These are phyloP conservation scores for Boletus pseudopeckii DNA, from an alignment of 768 basidiomycete genomes.

Conservation along the genomic window DNA sequence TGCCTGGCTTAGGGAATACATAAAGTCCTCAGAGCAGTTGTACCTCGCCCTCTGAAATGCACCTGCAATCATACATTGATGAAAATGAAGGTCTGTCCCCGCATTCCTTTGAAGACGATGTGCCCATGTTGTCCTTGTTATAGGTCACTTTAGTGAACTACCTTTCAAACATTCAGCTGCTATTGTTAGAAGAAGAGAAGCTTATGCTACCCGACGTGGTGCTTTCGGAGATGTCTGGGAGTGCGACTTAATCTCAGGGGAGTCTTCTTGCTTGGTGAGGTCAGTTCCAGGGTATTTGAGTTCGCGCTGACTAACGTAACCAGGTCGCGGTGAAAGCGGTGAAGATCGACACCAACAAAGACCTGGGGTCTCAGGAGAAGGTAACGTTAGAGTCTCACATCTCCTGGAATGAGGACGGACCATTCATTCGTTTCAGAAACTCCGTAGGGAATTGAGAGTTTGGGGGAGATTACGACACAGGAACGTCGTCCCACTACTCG, in stretches of 20 bases:
- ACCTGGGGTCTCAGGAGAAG: slow-evolving; percentile 6
- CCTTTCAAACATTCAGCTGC: slow-evolving; percentile 2
- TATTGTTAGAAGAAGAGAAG: slow-evolving; percentile 1
- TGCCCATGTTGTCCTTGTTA: neutral
- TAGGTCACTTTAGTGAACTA: slow-evolving; percentile 8
- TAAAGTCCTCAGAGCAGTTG: slow-evolving; percentile 12
- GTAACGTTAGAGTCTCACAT: neutral
- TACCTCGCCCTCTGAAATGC: slow-evolving; percentile 10
- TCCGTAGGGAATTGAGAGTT: slow-evolving; percentile 29
- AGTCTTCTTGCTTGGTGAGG: slow-evolving; percentile 4
- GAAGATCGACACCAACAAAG: neutral
- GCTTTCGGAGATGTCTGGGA: slow-evolving; percentile 23
- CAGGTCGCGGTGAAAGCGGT: slow-evolving; percentile 25
- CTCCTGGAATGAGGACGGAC: neutral
- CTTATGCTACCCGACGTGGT: slow-evolving; percentile 9
- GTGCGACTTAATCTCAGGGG: slow-evolving; percentile 18
- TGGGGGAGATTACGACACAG: slow-evolving; percentile 14
- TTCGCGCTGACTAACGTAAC: neutral
- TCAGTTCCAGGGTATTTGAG: neutral
- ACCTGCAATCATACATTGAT: slow-evolving; percentile 1
- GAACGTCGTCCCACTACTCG: slow-evolving; percentile 33
- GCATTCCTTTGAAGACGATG: neutral
- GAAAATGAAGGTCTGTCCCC: slow-evolving; percentile 9
- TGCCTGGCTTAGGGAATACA: neutral
- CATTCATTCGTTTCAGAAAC: slow-evolving; percentile 9